A percentile compares a stretch with the other conserved stretches of the same genome.
Evolutionary conservation across 352 stramenopile genomes (phyloP).

Genomic region (Pythium utonaiense): DNA sequence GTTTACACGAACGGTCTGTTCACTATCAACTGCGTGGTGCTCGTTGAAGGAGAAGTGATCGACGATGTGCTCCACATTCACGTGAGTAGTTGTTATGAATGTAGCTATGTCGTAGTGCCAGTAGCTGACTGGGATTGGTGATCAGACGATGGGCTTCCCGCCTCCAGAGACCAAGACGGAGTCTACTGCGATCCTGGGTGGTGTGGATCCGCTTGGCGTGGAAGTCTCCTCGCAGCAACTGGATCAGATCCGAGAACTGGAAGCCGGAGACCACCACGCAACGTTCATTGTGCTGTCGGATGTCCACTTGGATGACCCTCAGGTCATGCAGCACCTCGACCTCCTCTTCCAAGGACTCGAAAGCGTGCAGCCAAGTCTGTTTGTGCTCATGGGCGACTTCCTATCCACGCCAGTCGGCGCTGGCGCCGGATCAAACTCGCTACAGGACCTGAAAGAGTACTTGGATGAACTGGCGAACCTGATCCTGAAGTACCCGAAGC

Average conservation of each 20-base stretch:
- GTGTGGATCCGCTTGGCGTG: slow-evolving; percentile 78
- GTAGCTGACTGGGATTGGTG: background rate
- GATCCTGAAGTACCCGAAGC: slow-evolving; percentile 83
- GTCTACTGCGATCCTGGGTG: slow-evolving; percentile 69
- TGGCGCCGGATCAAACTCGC: slow-evolving; percentile 53
- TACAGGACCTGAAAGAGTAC: slow-evolving; percentile 83
- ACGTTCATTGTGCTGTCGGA: slow-evolving; percentile 94
- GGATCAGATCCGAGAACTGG: slow-evolving; percentile 74
- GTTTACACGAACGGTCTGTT: slow-evolving; percentile 86
- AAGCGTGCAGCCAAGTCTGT: slow-evolving; percentile 70
- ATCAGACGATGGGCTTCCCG: slow-evolving; percentile 87
- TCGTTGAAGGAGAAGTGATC: slow-evolving; percentile 93
- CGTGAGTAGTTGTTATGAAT: slow-evolving; percentile 29
- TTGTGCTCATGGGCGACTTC: slow-evolving; percentile 95
- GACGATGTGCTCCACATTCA: slow-evolving; percentile 90
- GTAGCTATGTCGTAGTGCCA: background rate
- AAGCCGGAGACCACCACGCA: slow-evolving; percentile 76
- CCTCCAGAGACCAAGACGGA: slow-evolving; percentile 81
- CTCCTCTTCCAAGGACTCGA: slow-evolving; percentile 88
- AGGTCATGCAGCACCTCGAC: slow-evolving; percentile 88
- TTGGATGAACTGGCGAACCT: slow-evolving; percentile 89
- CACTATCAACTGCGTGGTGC: slow-evolving; percentile 90
- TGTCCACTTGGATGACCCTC: slow-evolving; percentile 91
- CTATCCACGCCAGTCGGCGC: slow-evolving; percentile 75
- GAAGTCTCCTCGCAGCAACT: slow-evolving; percentile 78